Percentiles rank a stretch among this genome's conserved stretches.
Evolutionary conservation across 768 basidiomycete genomes (phyloP).

Genomic region (Hydnomerulius pinastri): DNA sequence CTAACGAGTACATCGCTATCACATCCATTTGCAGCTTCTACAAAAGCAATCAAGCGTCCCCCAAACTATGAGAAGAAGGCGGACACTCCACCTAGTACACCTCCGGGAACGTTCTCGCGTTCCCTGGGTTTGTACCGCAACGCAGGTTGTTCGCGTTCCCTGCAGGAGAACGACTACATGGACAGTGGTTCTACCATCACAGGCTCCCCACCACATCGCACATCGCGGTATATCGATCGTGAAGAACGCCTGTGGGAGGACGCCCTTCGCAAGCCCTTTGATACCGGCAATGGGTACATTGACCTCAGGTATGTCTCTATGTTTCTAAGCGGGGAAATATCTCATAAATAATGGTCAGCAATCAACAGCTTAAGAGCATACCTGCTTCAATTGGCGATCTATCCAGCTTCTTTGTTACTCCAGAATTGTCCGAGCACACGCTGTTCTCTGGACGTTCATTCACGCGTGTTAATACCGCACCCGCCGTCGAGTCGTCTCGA

Average conservation of each 20-base stretch:
- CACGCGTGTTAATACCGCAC: conserved; percentile 38
- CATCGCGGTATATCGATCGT: conserved; percentile 23
- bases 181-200: conserved; percentile 8
- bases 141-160: conserved; percentile 15
- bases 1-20: conserved; percentile 13
- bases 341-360: conserved; percentile 31
- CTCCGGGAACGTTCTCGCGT: conserved; percentile 20
- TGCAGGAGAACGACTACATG: conserved; percentile 29
- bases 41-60: conserved; percentile 44
- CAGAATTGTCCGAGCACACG: conserved; percentile 35
- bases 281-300: conserved; percentile 50
- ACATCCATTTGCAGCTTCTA: conserved; percentile 63
- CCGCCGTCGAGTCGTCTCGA: conserved; percentile 22
- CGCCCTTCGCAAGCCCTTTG: conserved; percentile 44
- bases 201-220: conserved; percentile 12
- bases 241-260: conserved; percentile 50
- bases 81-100: conserved; percentile 21
- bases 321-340: conserved; percentile 1
- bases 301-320: conserved; percentile 51
- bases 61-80: conserved; percentile 47
- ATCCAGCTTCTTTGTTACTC: conserved; percentile 45
- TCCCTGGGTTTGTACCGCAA: conserved; percentile 16
- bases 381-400: conserved; percentile 50
- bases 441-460: conserved; percentile 28
- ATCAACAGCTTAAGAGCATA: conserved; percentile 46